A percentile compares a stretch with the other conserved stretches of the same genome.
Conservation (phyloP, 495 filamentous ascomycete genomes). For the Cetradonia linearis region DNA sequence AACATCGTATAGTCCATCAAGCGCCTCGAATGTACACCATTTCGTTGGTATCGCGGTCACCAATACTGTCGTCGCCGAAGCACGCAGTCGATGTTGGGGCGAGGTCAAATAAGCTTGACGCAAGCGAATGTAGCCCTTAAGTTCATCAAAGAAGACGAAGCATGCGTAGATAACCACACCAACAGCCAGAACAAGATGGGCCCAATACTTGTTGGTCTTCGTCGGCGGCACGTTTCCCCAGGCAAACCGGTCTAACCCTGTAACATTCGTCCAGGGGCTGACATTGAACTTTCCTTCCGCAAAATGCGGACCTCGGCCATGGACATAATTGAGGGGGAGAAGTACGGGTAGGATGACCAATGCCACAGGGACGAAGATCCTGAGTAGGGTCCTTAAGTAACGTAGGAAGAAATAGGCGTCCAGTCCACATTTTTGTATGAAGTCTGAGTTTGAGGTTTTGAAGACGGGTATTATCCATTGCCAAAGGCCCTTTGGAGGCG, state of each 20-base stretch:
- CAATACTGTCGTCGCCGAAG: conserved; percentile 92
- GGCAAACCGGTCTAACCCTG: conserved; percentile 66
- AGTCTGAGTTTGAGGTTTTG: conserved; percentile 69
- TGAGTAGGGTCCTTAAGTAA: conserved; percentile 84
- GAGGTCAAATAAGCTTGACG: conserved; percentile 93
- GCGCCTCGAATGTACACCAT: conserved; percentile 73
- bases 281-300: conserved; percentile 30
- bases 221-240: conserved; percentile 82
- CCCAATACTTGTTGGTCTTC: conserved; percentile 73
- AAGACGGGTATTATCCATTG: conserved; percentile 62
- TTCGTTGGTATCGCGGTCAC: conserved; percentile 81
- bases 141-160: conserved; percentile 75
- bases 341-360: conserved; percentile 74
- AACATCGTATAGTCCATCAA: conserved; percentile 84
- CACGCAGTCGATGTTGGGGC: conserved; percentile 84
- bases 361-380: conserved; percentile 80
- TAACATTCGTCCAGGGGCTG: conserved; percentile 41
- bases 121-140: conserved; percentile 84
- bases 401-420: conserved; percentile 98
- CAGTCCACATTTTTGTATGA: conserved; percentile 89
- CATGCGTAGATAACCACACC: conserved; percentile 74
- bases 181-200: conserved; percentile 76
- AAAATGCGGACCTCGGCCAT: conserved; percentile 53
- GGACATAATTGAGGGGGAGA: conserved; percentile 69
- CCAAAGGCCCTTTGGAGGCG: conserved; percentile 61